A percentile compares a stretch with the other conserved stretches of the same genome.
Evolutionary conservation across 2,329 filamentous ascomycete genomes (phyloP).

Genomic region (Aureobasidium mangrovei): DNA sequence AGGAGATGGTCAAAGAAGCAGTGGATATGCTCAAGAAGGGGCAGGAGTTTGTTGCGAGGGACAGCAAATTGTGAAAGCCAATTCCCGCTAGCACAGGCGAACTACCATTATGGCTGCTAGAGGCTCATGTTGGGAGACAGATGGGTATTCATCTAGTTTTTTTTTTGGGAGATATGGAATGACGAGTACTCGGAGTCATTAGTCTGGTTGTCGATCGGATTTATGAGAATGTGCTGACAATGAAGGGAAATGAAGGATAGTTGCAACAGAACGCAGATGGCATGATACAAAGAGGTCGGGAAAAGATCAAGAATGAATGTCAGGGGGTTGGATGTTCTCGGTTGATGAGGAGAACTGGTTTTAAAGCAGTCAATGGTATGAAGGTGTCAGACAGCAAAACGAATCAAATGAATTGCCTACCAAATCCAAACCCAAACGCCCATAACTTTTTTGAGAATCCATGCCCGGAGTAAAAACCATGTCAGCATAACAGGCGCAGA

Average conservation of each 20-base stretch:
- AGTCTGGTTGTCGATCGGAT: no score
- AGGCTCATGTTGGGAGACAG: no score
- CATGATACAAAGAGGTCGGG: no score
- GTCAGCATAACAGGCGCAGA: constrained; percentile 6
- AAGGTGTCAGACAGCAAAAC: not conserved
- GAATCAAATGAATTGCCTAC: constrained; percentile 6
- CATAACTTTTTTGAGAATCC: not conserved
- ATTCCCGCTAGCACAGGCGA: not conserved
- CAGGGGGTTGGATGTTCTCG: no score
- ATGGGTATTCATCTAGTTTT: no score
- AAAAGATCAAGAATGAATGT: no score
- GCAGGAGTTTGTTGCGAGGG: constrained; percentile 46
- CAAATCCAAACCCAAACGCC: constrained; percentile 2
- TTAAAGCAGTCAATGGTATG: not conserved
- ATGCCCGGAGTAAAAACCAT: not conserved
- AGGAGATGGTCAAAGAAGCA: constrained; percentile 78
- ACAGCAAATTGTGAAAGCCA: constrained; percentile 37
- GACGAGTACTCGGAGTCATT: no score
- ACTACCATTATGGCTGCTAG: no score
- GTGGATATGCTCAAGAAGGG: constrained; percentile 57
- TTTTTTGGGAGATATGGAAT: no score
- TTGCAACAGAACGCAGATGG: no score
- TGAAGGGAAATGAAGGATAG: no score
- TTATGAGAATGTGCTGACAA: no score
- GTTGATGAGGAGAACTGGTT: not conserved